These are phyloP conservation scores for Tuber calosporum DNA, from an alignment of 495 filamentous ascomycete species.

Conservation along the genomic window DNA sequence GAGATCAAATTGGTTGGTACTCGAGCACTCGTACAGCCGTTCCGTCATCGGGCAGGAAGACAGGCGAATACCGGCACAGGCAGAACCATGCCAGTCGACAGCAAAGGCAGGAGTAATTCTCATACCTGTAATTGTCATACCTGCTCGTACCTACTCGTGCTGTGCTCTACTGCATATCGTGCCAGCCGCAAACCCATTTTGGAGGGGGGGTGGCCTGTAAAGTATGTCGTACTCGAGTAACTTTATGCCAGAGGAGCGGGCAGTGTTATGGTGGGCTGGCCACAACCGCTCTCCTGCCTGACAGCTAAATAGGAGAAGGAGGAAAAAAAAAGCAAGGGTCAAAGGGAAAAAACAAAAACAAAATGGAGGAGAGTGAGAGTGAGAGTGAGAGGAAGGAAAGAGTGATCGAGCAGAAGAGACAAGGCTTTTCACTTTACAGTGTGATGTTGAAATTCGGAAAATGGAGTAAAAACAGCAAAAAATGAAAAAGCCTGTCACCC, in stretches of 20 bases:
- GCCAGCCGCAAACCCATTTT: not conserved
- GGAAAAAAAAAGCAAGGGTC: conserved; percentile 27
- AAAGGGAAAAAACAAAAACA: conserved; percentile 18
- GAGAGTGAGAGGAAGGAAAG: too few species aligned
- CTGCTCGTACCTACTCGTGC: not conserved
- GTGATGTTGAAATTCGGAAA: not conserved
- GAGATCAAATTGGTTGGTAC: conserved; percentile 6
- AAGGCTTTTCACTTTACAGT: not conserved
- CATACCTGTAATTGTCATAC: conserved; percentile 9
- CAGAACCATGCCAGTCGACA: not conserved
- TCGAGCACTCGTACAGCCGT: too few species aligned
- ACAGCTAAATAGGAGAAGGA: conserved; percentile 32
- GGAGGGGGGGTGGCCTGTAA: conserved; percentile 1
- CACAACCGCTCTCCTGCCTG: not conserved
- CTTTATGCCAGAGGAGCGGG: not conserved
- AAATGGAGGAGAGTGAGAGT: conserved; percentile 4
- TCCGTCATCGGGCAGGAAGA: conserved; percentile 35
- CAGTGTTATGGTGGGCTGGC: not conserved
- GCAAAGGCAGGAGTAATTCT: conserved; percentile 32
- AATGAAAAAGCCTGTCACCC: conserved; percentile 25
- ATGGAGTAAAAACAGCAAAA: conserved; percentile 11
- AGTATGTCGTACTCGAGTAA: not conserved
- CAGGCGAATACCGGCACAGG: not conserved
- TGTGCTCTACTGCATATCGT: not conserved
- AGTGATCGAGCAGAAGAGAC: not conserved